Evolutionary conservation across 1,284 basidiomycete species (phyloP).

Genomic region (Sporisorium iseilematis-ciliati): DNA sequence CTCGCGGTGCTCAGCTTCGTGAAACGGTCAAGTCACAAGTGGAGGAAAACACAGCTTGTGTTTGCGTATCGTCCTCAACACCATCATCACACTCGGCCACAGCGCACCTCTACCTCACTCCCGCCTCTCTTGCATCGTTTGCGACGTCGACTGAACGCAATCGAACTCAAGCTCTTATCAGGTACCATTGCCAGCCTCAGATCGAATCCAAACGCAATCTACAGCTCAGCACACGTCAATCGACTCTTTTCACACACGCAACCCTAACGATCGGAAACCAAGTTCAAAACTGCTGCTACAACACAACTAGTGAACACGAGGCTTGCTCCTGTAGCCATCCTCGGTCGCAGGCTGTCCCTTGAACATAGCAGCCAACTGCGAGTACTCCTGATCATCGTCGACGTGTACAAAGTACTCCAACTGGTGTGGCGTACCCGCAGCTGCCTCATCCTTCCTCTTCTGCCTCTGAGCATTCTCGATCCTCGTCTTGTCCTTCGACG

Average conservation of each 20-base stretch:
- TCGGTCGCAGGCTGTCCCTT: conserved; percentile 57
- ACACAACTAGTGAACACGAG: conserved; percentile 20
- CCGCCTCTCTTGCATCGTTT: not conserved
- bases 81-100: not conserved
- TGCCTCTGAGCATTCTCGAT: conserved; percentile 98
- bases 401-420: conserved; percentile 68
- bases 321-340: conserved; percentile 56
- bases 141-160: not conserved
- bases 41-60: not conserved
- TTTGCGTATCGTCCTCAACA: not conserved
- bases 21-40: not conserved
- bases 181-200: no score
- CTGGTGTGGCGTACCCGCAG: conserved; percentile 80
- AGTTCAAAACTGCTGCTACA: not conserved
- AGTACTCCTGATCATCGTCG: conserved; percentile 69
- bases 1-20: not conserved
- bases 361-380: conserved; percentile 54
- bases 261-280: not conserved
- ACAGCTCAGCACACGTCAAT: not conserved
- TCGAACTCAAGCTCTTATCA: not conserved
- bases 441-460: conserved; percentile 83
- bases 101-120: not conserved
- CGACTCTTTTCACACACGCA: not conserved
- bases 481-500: conserved; percentile 86
- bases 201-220: not conserved